Base-by-base conservation (phyloP, 495 filamentous ascomycete genomes). In the Tetracladium marchalianum region DNA sequence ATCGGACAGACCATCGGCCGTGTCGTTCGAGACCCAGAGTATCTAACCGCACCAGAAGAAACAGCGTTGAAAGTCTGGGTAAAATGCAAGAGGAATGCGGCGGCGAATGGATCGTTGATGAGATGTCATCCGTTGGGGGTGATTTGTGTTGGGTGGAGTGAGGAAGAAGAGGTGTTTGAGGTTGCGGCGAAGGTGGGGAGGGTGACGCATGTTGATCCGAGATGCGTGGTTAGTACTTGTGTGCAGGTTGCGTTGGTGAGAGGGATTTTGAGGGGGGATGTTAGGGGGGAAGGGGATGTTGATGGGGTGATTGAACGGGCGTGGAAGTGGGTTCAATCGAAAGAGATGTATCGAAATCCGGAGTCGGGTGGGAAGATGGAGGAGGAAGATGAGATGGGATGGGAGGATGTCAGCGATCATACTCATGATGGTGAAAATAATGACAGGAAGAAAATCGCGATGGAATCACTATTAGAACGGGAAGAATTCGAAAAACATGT, bases 81-180 rank as follows among this genome's bases (percentile, higher is more conserved):
- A 32, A 57, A 57, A 11, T 52, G 54, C 2, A 51, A 46, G 11
- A 46, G 50, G 35, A 43, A 54, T 36, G 52, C 52, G n/a, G 70
- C 70, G 42, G 62, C 70, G 1, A 73, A 73, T 47, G 70, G 70
- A 11, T 68, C 64, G 19, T 42, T 73, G 39, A 73, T 73, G 70
- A 52, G 70, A 4, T 71, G 66, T 16, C 64, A 71, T 41, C 61
- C 63, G 15, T 40, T 73, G 37, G 69, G 69, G 4, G 22, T 71
- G 11, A 62, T 72, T 11, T 60, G 64, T 24, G 6, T 69, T 13
- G 58, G 47, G 11, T 22, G 50, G 31, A 47, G 11, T 7, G 56
- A 63, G 31, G 56, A 52, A 8, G n/a, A n/a, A 7, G 64, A 63
- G 53, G 51, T 60, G 7, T 72, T 66, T 47, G 49, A 32, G 11